Percentiles rank a stretch among this genome's conserved stretches.
Conservation (phyloP, 495 filamentous ascomycete genomes). For the Mycothermus thermophilus region DNA sequence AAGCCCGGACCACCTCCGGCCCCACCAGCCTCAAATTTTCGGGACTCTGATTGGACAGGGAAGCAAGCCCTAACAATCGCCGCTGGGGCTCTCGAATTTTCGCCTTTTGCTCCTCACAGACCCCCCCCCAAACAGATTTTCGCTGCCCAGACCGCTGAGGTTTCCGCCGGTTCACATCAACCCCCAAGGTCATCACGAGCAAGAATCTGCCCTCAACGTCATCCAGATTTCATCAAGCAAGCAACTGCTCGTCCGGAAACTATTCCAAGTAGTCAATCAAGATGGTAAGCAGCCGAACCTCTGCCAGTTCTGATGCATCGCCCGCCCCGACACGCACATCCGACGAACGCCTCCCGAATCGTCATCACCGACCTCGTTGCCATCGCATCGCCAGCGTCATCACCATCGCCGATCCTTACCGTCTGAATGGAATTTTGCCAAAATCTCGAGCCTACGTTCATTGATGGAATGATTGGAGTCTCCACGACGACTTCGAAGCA, state of each 20-base stretch:
- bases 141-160: too few relatives aligned
- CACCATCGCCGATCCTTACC: too few relatives aligned
- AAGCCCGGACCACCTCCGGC: too few relatives aligned
- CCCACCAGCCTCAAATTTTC: constrained; percentile 1
- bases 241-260: constrained; percentile 29
- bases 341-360: constrained; percentile 3
- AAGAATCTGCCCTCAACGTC: constrained; percentile 29
- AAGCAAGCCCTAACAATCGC: constrained; percentile 19
- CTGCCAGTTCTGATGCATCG: constrained; percentile 17
- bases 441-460: not conserved
- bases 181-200: constrained; percentile 33
- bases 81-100: constrained; percentile 14
- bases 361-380: too few relatives aligned
- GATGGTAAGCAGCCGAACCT: constrained; percentile 37
- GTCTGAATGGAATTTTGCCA: not conserved
- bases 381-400: too few relatives aligned
- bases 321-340: constrained; percentile 6
- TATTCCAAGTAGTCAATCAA: constrained; percentile 37
- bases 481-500: not conserved
- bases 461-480: constrained; percentile 1
- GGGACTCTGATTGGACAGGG: constrained; percentile 15
- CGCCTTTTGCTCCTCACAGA: constrained; percentile 20
- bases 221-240: constrained; percentile 32
- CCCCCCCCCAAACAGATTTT: constrained; percentile 26
- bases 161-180: too few relatives aligned